Evolutionary conservation across 2,329 filamentous ascomycete genomes (phyloP).

Genomic region (Sporothrix brasiliensis): DNA sequence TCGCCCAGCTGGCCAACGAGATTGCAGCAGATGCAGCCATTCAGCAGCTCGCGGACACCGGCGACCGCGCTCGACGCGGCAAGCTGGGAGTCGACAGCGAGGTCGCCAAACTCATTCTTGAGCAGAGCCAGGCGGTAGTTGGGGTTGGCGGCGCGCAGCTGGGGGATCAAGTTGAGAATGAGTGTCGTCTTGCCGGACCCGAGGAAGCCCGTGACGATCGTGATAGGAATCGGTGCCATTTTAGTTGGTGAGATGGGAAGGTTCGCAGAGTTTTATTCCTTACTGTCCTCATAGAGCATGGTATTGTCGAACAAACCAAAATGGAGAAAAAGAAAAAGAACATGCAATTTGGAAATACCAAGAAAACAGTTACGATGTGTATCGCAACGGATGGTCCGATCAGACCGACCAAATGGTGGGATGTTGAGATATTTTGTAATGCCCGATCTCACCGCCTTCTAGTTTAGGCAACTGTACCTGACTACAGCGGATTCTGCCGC

Average conservation of each 20-base stretch:
- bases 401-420: constrained; percentile 16
- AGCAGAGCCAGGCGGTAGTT: constrained; percentile 87
- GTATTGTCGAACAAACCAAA: too few species aligned
- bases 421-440: constrained; percentile 22
- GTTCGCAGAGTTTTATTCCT: neutral
- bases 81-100: constrained; percentile 91
- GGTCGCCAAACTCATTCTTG: constrained; percentile 97
- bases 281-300: neutral
- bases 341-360: neutral
- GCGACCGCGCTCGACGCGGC: constrained; percentile 80
- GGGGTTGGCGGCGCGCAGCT: constrained; percentile 73
- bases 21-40: constrained; percentile 99
- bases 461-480: constrained; percentile 9
- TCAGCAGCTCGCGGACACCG: constrained; percentile 88
- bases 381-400: constrained; percentile 6
- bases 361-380: neutral
- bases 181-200: constrained; percentile 96
- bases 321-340: neutral
- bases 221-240: constrained; percentile 80
- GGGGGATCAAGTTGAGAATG: constrained; percentile 89
- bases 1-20: constrained; percentile 87
- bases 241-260: neutral
- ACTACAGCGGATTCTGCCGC: constrained; percentile 24
- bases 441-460: constrained; percentile 21
- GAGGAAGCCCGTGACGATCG: constrained; percentile 93